Conservation (phyloP, 176 grass and related monocot species). For the Rhynchospora pubera region DNA sequence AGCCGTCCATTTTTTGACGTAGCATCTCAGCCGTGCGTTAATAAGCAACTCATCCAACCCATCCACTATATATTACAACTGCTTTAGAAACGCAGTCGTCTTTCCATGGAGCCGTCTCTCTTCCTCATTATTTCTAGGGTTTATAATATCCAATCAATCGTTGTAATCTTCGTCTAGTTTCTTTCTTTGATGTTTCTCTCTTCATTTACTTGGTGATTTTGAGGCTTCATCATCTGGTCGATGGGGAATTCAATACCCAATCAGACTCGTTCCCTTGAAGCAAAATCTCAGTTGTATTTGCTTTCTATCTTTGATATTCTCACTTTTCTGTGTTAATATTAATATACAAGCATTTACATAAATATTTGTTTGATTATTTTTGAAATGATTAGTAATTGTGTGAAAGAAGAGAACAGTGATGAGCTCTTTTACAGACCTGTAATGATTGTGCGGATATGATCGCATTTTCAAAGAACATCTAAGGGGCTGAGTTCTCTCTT, state of each 20-base stretch:
- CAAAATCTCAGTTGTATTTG: conserved; percentile 23
- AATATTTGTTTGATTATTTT: background rate
- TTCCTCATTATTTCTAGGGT: no score
- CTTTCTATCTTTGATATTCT: conserved; percentile 14
- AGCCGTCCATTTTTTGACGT: no score
- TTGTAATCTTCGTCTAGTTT: background rate
- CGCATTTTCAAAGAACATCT: conserved; percentile 52
- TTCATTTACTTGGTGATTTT: background rate
- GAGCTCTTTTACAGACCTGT: conserved; percentile 55
- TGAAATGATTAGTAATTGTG: background rate
- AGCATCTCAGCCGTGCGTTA: no score
- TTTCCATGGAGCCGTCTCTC: no score
- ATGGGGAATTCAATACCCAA: background rate
- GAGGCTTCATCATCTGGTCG: conserved; percentile 29
- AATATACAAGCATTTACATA: conserved; percentile 11
- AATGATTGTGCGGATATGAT: conserved; percentile 77
- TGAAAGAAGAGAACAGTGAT: conserved; percentile 24
- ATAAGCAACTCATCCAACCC: no score
- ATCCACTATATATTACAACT: no score
- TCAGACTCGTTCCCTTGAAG: conserved; percentile 31
- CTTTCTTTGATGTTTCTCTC: background rate
- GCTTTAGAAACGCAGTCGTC: no score
- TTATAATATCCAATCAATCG: no score
- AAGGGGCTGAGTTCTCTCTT: conserved; percentile 42
- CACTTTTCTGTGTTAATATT: conserved; percentile 11